A percentile compares a stretch with the other conserved stretches of the same genome.
Evolutionary conservation across 306 rosid species (phyloP).

Genomic region (Rubus parviflorus): DNA sequence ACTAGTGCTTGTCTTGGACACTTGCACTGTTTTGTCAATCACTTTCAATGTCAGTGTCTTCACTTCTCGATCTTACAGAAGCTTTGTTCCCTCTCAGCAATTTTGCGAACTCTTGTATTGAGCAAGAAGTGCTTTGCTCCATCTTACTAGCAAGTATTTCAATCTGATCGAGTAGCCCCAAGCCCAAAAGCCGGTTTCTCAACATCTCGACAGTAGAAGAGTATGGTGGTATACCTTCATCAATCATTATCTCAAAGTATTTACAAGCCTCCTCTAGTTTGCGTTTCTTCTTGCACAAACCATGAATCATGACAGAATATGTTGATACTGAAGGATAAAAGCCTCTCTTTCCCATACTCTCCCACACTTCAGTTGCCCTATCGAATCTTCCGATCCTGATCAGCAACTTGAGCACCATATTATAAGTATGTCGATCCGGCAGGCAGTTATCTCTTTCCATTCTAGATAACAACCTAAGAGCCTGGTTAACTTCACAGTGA

Average conservation of each 20-base stretch:
- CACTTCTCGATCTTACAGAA: conserved; percentile 29
- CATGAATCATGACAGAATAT: conserved; percentile 81
- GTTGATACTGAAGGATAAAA: conserved; percentile 82
- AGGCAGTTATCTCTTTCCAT: conserved; percentile 62
- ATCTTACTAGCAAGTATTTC: conserved; percentile 70
- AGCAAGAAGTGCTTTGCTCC: conserved; percentile 66
- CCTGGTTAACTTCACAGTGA: conserved; percentile 65
- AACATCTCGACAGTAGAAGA: conserved; percentile 59
- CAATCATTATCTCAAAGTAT: conserved; percentile 83
- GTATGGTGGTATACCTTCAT: conserved; percentile 90
- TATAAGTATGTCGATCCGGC: conserved; percentile 70
- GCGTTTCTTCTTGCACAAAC: conserved; percentile 69
- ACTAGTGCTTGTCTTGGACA: neutral
- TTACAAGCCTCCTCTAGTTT: conserved; percentile 80
- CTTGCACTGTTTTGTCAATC: conserved; percentile 34
- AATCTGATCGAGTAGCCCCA: conserved; percentile 52
- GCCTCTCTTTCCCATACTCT: conserved; percentile 48
- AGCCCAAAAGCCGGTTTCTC: conserved; percentile 60
- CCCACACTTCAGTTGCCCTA: conserved; percentile 72
- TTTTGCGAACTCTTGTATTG: conserved; percentile 60
- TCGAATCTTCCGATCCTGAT: conserved; percentile 82
- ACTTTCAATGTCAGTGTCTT: conserved; percentile 48
- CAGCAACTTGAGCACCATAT: conserved; percentile 78
- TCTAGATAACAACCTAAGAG: conserved; percentile 61
- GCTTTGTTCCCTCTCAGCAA: conserved; percentile 47